Conservation (phyloP, 176 grass and related monocot species). For the Tillandsia leiboldiana region DNA sequence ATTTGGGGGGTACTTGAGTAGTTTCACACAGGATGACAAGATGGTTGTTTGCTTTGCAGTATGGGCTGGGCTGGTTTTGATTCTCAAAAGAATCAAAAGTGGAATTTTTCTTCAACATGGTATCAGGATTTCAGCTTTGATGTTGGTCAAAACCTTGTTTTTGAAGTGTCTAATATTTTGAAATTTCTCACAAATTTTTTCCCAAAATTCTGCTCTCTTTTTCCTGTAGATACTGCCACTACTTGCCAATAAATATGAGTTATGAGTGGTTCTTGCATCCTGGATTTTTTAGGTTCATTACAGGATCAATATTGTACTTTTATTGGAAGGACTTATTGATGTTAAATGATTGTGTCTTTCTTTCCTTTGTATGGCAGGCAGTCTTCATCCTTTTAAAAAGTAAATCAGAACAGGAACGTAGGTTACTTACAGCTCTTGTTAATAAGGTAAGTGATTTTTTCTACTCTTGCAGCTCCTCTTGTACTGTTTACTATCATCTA, state of each 20-base stretch:
- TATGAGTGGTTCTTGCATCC: background rate
- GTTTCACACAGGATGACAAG: no score
- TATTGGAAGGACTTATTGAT: background rate
- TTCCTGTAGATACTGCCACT: background rate
- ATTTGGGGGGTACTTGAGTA: no score
- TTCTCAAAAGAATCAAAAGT: no score
- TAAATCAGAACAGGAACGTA: slow-evolving; percentile 93
- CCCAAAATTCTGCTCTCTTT: background rate
- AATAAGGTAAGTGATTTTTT: slow-evolving; percentile 67
- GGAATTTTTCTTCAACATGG: no score
- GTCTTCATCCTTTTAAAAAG: slow-evolving; percentile 74
- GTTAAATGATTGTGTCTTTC: background rate
- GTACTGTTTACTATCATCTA: background rate
- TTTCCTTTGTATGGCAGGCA: slow-evolving; percentile 44
- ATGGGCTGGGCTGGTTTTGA: no score
- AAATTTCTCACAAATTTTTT: background rate
- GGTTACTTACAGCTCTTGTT: slow-evolving; percentile 83
- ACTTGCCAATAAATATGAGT: background rate
- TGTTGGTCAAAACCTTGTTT: no score
- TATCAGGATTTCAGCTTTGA: no score
- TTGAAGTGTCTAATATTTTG: background rate
- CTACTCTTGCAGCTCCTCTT: slow-evolving; percentile 5
- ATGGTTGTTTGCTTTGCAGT: no score
- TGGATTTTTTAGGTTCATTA: background rate
- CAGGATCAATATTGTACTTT: background rate